Base-by-base conservation (phyloP, 495 filamentous ascomycete genomes). In the Astrothelium subdiscretum region DNA sequence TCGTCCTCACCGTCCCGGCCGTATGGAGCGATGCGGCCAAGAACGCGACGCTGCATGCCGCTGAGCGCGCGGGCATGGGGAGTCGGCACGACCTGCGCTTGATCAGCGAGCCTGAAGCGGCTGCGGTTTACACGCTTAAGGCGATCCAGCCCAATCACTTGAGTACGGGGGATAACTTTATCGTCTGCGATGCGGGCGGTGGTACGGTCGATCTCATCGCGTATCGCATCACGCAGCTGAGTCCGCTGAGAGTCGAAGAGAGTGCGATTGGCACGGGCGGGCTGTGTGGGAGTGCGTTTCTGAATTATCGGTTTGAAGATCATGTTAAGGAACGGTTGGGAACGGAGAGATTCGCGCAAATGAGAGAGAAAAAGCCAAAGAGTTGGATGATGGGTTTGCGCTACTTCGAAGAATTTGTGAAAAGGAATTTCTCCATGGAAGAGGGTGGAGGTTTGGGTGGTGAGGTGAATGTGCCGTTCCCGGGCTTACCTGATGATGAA, bases 341-440 rank as follows among this genome's bases (percentile, higher is more conserved):
- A 11, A 60, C 61, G 12, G 75, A 78, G 52, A 62, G 69, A 22
- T 78, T 76, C 67, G 65, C 64, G 18, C 62, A 57, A 24, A 77
- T 78, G 73, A 69, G 74, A 12, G 75, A 76, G 59, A 74, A 74
- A 64, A 75, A 76, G 66, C 69, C 75, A 3, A 76, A 76, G 65
- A 75, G 74, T 1, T 87, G 87, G 83, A 86, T 88, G 73, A 90
- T 90, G 87, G 84, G 83, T 2, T 77, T 89, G 80, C 87, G 72
- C 43, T 88, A 89, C 64, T 90, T 90, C 68, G 88, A 87, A 66
- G 85, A 88, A 68, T 76, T 76, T 52, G 73, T 76, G 12, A 76
- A 76, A 66, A 66, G 74, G 24, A 88, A 89, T 64, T 90, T 89
- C 70, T 87, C 86, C 67, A 85, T 88, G 68, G 85, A 87, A 31